Evolutionary conservation across 2,329 filamentous ascomycete species (phyloP), one percentile per base, ranked within the genome.

Genomic region (Curvularia verruculosa): DNA sequence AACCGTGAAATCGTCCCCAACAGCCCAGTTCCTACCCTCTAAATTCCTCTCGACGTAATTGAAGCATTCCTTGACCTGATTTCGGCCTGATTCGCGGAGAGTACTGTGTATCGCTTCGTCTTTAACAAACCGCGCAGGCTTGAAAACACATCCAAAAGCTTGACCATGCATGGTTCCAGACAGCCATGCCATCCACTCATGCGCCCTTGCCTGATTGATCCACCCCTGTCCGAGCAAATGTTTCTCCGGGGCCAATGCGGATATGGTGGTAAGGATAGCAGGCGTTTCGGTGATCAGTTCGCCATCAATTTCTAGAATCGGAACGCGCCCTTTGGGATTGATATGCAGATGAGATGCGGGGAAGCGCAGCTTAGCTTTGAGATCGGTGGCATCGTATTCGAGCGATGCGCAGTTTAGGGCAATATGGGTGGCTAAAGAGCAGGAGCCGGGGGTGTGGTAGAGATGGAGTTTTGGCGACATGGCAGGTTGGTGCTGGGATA

Each of bases 261-360:
- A 29, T 2, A 45, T 45, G 5, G 43, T 45, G 9, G 43, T n/a
- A 19, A 45, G 43, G 10, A 45, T 45, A 29, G 43, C 43, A 3
- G 43, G 43, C 7, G 43, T 45, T 29, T 70, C 67, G 36, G 66
- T 70, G 51, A 70, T 64, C 46, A 60, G 52, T 3, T 62, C 56
- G 46, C 56, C 51, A 45, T 68, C 66, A 5, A 67, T 37, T 10
- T 49, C 26, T 10, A 68, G 40, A 39, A 68, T 58, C 5, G 67
- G 67, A 7, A 70, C 63, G n/a, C 62, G 58, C 5, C 52, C 56
- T 53, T 70, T 70, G 7, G 65, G 60, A 24, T 67, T 70, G 43
- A 68, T 48, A 31, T 63, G 55, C 6, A 58, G 19, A 18, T 63
- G 45, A 3, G 59, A 52, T 3, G 34, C 44, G 5, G 58, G 64